Evolutionary conservation across 2,329 filamentous ascomycete species (phyloP).

Genomic region (Fusarium sambucinum): DNA sequence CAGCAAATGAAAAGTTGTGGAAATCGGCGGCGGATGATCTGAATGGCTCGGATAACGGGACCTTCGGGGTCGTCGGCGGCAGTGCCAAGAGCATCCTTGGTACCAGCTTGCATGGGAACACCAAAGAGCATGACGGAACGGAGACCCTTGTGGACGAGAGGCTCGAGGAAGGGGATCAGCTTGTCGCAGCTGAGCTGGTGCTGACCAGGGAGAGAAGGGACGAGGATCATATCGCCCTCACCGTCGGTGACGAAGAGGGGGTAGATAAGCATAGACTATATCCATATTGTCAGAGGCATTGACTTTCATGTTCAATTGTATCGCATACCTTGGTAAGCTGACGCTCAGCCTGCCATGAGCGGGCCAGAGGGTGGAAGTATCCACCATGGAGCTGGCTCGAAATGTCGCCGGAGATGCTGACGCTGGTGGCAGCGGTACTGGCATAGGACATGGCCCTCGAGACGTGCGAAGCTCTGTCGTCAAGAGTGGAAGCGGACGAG

Average conservation of each 20-base stretch:
- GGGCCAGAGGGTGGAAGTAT: slow-evolving; percentile 82
- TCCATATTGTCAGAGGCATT: slow-evolving; percentile 27
- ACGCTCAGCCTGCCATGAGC: slow-evolving; percentile 85
- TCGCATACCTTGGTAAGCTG: slow-evolving; percentile 82
- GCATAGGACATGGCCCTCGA: slow-evolving; percentile 74
- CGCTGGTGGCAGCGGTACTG: slow-evolving; percentile 75
- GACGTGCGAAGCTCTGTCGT: slow-evolving; percentile 71
- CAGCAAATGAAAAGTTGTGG: slow-evolving; percentile 90
- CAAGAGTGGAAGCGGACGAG: slow-evolving; percentile 66
- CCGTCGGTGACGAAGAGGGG: slow-evolving; percentile 96
- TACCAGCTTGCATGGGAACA: slow-evolving; percentile 82
- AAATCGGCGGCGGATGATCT: slow-evolving; percentile 84
- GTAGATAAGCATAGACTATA: slow-evolving; percentile 96
- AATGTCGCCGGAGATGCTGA: slow-evolving; percentile 80
- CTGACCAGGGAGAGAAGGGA: slow-evolving; percentile 92
- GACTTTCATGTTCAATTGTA: neutral
- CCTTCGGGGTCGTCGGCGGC: slow-evolving; percentile 92
- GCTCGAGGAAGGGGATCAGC: slow-evolving; percentile 84
- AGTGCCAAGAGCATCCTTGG: slow-evolving; percentile 92
- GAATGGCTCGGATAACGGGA: slow-evolving; percentile 89
- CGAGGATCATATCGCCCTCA: slow-evolving; percentile 89
- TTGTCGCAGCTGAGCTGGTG: slow-evolving; percentile 89
- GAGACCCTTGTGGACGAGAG: slow-evolving; percentile 89
- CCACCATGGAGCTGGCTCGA: slow-evolving; percentile 86
- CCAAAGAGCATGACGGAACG: slow-evolving; percentile 96